Evolutionary conservation across 2,329 filamentous ascomycete genomes (phyloP).

Genomic region (Hymenoscyphus repandus): DNA sequence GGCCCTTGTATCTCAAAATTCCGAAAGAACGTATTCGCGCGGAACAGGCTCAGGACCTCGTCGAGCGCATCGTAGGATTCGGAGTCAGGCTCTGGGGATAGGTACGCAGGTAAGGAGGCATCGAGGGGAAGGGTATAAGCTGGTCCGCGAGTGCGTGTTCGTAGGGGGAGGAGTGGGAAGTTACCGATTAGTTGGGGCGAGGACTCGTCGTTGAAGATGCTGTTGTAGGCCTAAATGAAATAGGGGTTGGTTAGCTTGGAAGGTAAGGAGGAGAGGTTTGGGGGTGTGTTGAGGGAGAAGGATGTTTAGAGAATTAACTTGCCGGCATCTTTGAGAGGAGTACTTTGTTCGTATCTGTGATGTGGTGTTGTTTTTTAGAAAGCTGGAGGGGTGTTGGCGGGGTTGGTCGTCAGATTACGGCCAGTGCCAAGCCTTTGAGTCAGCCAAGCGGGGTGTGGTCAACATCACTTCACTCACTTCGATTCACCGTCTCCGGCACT

Average conservation of each 20-base stretch:
- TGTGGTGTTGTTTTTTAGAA: background rate
- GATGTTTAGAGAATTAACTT: background rate
- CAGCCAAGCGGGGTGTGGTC: background rate
- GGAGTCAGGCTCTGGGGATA: slow-evolving; percentile 70
- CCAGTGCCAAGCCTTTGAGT: background rate
- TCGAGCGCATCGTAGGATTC: slow-evolving; percentile 96
- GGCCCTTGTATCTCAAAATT: slow-evolving; percentile 99
- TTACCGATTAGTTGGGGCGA: slow-evolving; percentile 67
- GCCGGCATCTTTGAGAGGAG: slow-evolving; percentile 14
- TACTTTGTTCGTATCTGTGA: background rate
- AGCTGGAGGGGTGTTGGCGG: background rate
- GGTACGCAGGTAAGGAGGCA: slow-evolving; percentile 37
- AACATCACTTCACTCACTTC: too few species aligned
- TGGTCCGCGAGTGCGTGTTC: slow-evolving; percentile 91
- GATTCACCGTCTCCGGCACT: too few species aligned
- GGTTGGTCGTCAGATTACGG: background rate
- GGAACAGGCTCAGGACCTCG: slow-evolving; percentile 87
- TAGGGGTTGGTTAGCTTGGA: background rate
- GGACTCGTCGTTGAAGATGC: slow-evolving; percentile 86
- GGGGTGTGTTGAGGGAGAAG: background rate
- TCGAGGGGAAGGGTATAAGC: slow-evolving; percentile 75
- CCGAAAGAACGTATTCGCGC: slow-evolving; percentile 97
- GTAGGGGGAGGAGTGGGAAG: slow-evolving; percentile 89
- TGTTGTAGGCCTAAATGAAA: slow-evolving; percentile 79
- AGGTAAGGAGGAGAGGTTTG: background rate